phyloP scores from a whole-genome alignment of 306 rosid genomes.

The Alnus rubra region DNA sequence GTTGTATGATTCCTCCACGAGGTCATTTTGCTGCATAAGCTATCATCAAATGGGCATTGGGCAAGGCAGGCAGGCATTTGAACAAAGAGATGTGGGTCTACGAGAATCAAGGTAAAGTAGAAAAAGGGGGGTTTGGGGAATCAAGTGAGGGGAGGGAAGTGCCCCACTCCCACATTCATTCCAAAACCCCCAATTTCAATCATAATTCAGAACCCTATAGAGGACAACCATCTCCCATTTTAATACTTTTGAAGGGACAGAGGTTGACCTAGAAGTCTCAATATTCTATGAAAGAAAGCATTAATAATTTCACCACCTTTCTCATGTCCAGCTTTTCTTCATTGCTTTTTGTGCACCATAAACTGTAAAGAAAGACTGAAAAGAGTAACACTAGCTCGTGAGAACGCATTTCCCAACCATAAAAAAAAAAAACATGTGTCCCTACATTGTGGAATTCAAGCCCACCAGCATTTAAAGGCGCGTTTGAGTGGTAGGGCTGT shows the following conservation, averaged over 20 bases:
- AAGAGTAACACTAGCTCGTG: background rate
- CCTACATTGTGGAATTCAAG: slow-evolving; percentile 8
- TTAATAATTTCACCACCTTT: slow-evolving; percentile 5
- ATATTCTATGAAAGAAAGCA: background rate
- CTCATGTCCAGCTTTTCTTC: slow-evolving; percentile 16
- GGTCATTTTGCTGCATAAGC: slow-evolving; percentile 26
- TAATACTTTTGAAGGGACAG: background rate
- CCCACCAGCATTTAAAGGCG: background rate
- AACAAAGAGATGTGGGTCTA: slow-evolving; percentile 19
- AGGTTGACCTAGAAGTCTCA: slow-evolving; percentile 22
- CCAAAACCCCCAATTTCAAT: slow-evolving; percentile 9
- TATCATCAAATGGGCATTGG: background rate
- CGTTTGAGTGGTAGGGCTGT: background rate
- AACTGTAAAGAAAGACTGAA: background rate
- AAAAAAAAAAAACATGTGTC: background rate
- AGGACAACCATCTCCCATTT: slow-evolving; percentile 9
- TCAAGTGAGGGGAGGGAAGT: background rate
- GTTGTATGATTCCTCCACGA: background rate
- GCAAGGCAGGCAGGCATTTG: background rate
- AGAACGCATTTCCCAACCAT: too few relatives aligned
- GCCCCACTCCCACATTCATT: background rate
- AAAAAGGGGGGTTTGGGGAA: background rate
- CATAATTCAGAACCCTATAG: background rate
- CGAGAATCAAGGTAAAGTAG: slow-evolving; percentile 22
- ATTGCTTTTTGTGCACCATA: slow-evolving; percentile 32